These are phyloP conservation scores for Echria macrotheca DNA, from an alignment of 495 filamentous ascomycete species.

Conservation along the genomic window DNA sequence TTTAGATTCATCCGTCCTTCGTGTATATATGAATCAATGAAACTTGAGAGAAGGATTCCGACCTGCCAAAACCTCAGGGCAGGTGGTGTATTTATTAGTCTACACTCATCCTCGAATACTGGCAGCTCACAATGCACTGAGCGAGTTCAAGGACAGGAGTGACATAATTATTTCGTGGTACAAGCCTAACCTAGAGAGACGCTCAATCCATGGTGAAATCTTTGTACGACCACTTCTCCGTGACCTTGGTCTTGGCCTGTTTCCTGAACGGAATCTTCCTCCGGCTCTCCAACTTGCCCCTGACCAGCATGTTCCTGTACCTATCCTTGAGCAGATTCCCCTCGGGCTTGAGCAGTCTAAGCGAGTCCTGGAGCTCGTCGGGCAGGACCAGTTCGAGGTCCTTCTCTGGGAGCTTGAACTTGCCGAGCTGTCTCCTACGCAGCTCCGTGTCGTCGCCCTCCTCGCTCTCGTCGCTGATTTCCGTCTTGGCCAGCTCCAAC, in stretches of 20 bases:
- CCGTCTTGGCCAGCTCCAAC: slow-evolving; percentile 31
- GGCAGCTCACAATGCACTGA: too few species aligned
- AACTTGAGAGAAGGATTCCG: too few species aligned
- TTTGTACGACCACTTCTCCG: slow-evolving; percentile 96
- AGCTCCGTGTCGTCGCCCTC: slow-evolving; percentile 59
- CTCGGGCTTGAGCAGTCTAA: slow-evolving; percentile 85
- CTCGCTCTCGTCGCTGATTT: slow-evolving; percentile 38
- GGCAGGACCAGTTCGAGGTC: slow-evolving; percentile 83
- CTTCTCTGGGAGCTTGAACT: slow-evolving; percentile 68
- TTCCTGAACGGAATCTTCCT: slow-evolving; percentile 70
- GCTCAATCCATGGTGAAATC: slow-evolving; percentile 53
- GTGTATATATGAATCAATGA: too few species aligned
- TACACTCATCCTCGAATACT: too few species aligned
- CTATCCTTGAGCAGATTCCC: slow-evolving; percentile 88
- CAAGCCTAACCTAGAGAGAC: background rate
- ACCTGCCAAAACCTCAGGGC: too few species aligned
- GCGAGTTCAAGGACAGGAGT: too few species aligned
- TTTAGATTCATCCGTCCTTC: too few species aligned
- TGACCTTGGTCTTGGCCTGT: slow-evolving; percentile 69
- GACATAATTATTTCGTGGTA: too few species aligned
- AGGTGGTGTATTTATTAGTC: too few species aligned
- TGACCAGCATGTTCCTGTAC: slow-evolving; percentile 79
- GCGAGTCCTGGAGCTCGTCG: slow-evolving; percentile 88
- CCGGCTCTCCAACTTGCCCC: slow-evolving; percentile 82
- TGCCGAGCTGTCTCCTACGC: slow-evolving; percentile 72